Evolutionary conservation across 177 flowering plant species (phyloP).

Genomic region (Telopea speciosissima): DNA sequence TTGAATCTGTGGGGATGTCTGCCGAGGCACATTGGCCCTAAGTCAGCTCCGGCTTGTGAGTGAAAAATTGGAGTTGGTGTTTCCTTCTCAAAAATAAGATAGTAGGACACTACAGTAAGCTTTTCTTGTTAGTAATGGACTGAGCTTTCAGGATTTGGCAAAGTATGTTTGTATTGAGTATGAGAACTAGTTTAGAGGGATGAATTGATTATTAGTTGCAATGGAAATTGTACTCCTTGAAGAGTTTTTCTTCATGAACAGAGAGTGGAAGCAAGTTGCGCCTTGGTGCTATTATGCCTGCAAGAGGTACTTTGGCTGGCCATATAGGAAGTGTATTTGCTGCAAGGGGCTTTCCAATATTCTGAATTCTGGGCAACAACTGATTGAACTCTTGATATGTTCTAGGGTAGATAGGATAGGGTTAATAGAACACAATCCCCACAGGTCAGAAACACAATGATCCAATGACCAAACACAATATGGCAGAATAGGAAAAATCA

Average conservation of each 20-base stretch:
- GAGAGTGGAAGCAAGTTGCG: background rate
- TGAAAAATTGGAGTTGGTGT: background rate
- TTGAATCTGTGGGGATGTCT: background rate
- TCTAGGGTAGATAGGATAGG: no score
- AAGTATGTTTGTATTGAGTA: background rate
- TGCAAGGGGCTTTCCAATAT: no score
- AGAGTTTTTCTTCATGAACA: background rate
- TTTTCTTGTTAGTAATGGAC: no score
- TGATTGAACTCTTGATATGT: no score
- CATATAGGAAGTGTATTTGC: background rate
- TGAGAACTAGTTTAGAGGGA: background rate
- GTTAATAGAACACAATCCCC: no score
- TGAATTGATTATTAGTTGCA: background rate
- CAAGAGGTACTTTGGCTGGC: background rate
- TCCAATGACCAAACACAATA: no score
- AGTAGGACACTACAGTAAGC: no score
- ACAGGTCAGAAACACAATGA: no score
- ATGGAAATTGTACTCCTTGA: background rate
- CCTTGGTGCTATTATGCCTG: background rate
- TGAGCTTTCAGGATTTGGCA: background rate
- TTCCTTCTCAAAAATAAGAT: background rate
- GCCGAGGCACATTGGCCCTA: background rate
- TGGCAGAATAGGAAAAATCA: no score
- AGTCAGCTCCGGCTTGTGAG: background rate
- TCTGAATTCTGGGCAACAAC: no score